Conservation (phyloP, 1,284 basidiomycete genomes). For the Ceratobasidium sp. region DNA sequence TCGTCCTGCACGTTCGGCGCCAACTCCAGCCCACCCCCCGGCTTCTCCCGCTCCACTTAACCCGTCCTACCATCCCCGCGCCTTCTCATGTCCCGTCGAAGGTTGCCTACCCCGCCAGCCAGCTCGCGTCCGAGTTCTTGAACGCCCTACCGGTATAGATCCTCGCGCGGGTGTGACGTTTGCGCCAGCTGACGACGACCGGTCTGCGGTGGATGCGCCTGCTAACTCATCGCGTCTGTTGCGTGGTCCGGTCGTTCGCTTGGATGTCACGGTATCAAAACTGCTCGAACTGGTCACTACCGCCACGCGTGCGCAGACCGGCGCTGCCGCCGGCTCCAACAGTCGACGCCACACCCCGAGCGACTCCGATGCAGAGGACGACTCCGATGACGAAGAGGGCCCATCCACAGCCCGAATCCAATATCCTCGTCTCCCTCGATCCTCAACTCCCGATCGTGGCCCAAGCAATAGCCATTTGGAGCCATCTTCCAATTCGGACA, state of each 20-base stretch:
- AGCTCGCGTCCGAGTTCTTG: slow-evolving; percentile 33
- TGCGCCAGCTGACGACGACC: slow-evolving; percentile 41
- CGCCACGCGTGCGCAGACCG: slow-evolving; percentile 22
- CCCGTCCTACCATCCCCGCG: slow-evolving; percentile 12
- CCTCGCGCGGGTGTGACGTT: slow-evolving; percentile 11
- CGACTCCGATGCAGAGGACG: slow-evolving; percentile 24
- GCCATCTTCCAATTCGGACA: slow-evolving; percentile 29
- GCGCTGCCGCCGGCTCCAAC: background rate
- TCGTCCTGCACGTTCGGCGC: background rate
- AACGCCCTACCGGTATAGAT: background rate
- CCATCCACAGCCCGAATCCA: slow-evolving; percentile 4
- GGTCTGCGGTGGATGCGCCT: slow-evolving; percentile 26
- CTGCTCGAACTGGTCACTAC: slow-evolving; percentile 30
- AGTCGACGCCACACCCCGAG: background rate
- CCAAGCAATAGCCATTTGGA: background rate
- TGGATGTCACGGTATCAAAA: slow-evolving; percentile 42
- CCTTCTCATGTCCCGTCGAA: slow-evolving; percentile 24
- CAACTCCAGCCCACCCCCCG: slow-evolving; percentile 7
- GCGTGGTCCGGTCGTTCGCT: slow-evolving; percentile 9
- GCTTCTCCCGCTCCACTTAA: slow-evolving; percentile 23
- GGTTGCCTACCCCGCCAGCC: slow-evolving; percentile 40
- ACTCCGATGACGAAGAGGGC: slow-evolving; percentile 4
- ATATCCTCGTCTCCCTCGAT: slow-evolving; percentile 28
- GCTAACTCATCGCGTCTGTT: background rate
- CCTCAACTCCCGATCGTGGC: slow-evolving; percentile 17